Base-by-base conservation (phyloP, 805 yeast genomes). In the Saturnispora quitensis region DNA sequence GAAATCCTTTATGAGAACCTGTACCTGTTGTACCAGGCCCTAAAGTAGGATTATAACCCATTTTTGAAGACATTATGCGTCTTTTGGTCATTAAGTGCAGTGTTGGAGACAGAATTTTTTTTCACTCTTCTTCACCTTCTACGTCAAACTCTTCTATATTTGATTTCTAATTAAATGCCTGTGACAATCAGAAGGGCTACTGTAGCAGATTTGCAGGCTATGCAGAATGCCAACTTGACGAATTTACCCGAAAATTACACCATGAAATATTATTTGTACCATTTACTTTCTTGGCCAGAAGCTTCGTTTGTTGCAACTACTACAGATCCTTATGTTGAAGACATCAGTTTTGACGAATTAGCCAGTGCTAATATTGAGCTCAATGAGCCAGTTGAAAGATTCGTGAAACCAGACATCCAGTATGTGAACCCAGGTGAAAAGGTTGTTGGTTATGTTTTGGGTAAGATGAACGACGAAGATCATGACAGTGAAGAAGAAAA, bases 401-500 rank as follows among this genome's bases (percentile, higher is more conserved):
- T 40, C 13, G 53, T 51, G 5, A 67, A 67, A 45, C 52, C 44
- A 20, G 70, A 67, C 50, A 54, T 62, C 25, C 78, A 88, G 33
- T 84, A 84, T 63, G 77, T 83, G 46, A 72, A 71, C 17, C 73
- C 75, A 18, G 84, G 84, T 28, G 96, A 87, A 64, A 84, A 87
- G 59, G 77, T 93, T 34, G 95, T 93, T n/a, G 99, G 98, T 5
- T 93, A 93, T 63, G 98, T 89, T 4, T 73, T 93, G 57, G 96
- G 96, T 1, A 93, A 93, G 68, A 87, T 93, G 96, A 97, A 93
- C 61, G 97, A 90, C 66, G 96, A 89, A 62, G 89, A 90, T 34
- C 67, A 65, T 15, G 52, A 60, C 6, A 36, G 10, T 3, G 82
- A 84, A 6, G 81, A 75, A 42, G 86, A 82, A 55, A 81, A 80